Evolutionary conservation across 768 basidiomycete species (phyloP), one percentile per base, ranked within the genome.

Genomic region (Mycena metata): DNA sequence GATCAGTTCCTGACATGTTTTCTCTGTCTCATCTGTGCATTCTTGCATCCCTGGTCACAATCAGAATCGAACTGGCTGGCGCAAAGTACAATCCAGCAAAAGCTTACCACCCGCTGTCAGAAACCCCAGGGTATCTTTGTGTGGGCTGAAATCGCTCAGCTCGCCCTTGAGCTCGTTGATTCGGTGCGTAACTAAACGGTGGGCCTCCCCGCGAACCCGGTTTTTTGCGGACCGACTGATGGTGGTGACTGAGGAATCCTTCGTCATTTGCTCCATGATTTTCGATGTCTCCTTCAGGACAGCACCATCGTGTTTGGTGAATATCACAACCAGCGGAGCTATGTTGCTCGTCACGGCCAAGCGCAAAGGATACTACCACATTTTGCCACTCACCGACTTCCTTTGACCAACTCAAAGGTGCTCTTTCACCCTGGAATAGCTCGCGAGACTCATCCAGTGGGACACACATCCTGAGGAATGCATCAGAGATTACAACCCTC

Each of bases 271-370:
- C 16, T 54, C 26, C n/a, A 55, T 10, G 39, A 56, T 56, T 13
- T 21, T 10, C 16, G 55, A 56, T 56, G 23, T 56, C 26, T 56
- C 39, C 55, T 56, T 56, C 12, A 26, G 1, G 5, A 56, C 23
- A 41, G 41, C 55, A 8, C 55, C 55, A 23, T 56, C 55, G 15
- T 13, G 55, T 26, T 56, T 56, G 5, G 55, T 56, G 19, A 56
- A 56, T 42, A 56, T 56, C 12, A 56, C 55, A 42, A 56, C 55
- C 23, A 56, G 23, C 11, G 55, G 39, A 56, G 55, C 55, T 42
- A 56, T 42, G 41, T n/a, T 13, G n/a, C n/a, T n/a, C n/a, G n/a
- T n/a, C n/a, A n/a, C n/a, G n/a, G n/a, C n/a, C n/a, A n/a, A n/a
- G n/a, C n/a, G n/a, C n/a, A n/a, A n/a, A n/a, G n/a, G n/a, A n/a